phyloP scores from a whole-genome alignment of 768 basidiomycete genomes.

The Candolleomyces aberdarensis region DNA sequence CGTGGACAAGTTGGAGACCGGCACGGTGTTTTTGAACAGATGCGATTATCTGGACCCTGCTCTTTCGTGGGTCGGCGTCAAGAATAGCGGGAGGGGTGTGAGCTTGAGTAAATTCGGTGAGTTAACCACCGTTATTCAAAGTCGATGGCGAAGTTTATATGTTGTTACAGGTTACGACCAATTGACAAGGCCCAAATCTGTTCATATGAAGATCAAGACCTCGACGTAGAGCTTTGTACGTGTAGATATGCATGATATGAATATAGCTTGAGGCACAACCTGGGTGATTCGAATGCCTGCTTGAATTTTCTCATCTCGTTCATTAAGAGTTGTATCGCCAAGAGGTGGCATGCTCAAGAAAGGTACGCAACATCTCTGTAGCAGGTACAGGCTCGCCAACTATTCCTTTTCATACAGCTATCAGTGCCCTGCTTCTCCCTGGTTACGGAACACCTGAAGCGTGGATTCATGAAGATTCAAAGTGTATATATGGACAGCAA shows the following conservation, averaged over 20 bases:
- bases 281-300: too few species aligned
- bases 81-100: conserved; percentile 88
- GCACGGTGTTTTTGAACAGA: conserved; percentile 92
- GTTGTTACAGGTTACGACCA: conserved; percentile 78
- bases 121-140: conserved; percentile 16
- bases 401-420: too few species aligned
- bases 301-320: too few species aligned
- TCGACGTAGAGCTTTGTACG: conserved; percentile 11
- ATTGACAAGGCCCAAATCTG: conserved; percentile 74
- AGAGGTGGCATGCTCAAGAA: too few species aligned
- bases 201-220: conserved; percentile 80
- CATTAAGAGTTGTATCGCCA: too few species aligned
- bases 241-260: too few species aligned
- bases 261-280: too few species aligned
- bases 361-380: too few species aligned
- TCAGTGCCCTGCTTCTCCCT: too few species aligned
- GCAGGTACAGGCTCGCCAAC: too few species aligned
- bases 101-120: conserved; percentile 87
- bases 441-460: too few species aligned
- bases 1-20: conserved; percentile 73
- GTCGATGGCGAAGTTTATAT: conserved; percentile 4
- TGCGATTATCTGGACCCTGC: conserved; percentile 93
- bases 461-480: too few species aligned
- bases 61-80: conserved; percentile 91
- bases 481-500: background rate